A percentile compares a stretch with the other conserved stretches of the same genome.
phyloP scores from a whole-genome alignment of 257 asterid genomes.

The Forsythia suspensa region DNA sequence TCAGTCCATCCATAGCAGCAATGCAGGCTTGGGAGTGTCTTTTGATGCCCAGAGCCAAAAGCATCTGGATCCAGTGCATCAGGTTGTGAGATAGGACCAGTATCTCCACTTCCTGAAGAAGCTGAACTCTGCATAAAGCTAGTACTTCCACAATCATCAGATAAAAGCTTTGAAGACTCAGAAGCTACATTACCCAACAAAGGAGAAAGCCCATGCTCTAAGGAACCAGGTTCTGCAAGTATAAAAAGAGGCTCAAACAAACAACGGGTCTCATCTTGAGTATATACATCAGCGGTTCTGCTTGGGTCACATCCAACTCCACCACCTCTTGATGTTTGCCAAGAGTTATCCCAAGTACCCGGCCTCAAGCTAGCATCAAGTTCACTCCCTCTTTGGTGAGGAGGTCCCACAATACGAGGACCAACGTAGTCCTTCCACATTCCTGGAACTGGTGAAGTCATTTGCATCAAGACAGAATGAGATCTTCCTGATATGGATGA shows the following conservation, averaged over 20 bases:
- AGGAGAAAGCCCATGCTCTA: constrained; percentile 83
- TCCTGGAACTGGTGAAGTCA: constrained; percentile 69
- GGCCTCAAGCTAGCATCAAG: constrained; percentile 86
- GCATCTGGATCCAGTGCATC: constrained; percentile 74
- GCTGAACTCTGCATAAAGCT: constrained; percentile 66
- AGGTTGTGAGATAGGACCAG: constrained; percentile 61
- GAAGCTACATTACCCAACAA: constrained; percentile 51
- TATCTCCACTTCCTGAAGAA: constrained; percentile 72
- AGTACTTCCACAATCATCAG: constrained; percentile 79
- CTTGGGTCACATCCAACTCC: constrained; percentile 70
- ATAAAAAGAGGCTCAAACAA: constrained; percentile 94
- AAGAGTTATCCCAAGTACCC: constrained; percentile 88
- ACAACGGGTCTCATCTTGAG: constrained; percentile 72
- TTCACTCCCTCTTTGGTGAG: constrained; percentile 85
- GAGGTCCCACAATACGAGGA: constrained; percentile 62
- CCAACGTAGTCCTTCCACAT: constrained; percentile 97
- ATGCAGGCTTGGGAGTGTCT: constrained; percentile 82
- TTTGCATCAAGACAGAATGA: constrained; percentile 71
- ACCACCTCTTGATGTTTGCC: constrained; percentile 85
- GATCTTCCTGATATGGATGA: constrained; percentile 69
- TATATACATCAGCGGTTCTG: constrained; percentile 65
- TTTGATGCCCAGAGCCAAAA: constrained; percentile 67
- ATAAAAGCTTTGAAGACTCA: constrained; percentile 65
- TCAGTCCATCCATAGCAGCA: constrained; percentile 99
- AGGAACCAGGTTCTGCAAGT: constrained; percentile 92